These are phyloP conservation scores for Mycena alexandri DNA, from an alignment of 768 basidiomycete species.

Conservation along the genomic window DNA sequence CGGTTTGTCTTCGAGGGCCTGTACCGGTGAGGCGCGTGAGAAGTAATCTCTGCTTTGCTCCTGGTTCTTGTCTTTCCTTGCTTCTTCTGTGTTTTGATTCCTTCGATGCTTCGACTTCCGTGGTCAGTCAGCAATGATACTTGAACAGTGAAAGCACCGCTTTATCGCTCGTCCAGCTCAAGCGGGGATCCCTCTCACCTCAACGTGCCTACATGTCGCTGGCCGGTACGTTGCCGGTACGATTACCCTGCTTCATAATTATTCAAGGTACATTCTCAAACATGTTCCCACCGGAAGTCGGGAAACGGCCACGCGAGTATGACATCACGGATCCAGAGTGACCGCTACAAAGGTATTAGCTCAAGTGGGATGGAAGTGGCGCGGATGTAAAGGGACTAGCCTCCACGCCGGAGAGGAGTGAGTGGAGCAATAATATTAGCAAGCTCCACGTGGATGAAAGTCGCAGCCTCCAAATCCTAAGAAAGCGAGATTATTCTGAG, in stretches of 20 bases:
- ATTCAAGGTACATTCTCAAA: not conserved
- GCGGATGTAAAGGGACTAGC: too few species aligned
- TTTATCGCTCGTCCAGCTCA: not conserved
- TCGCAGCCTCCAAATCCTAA: too few species aligned
- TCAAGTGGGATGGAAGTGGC: too few species aligned
- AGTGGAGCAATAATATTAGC: too few species aligned
- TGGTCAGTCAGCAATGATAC: constrained; percentile 13
- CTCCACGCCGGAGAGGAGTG: too few species aligned
- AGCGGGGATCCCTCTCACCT: not conserved
- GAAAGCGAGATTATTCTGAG: too few species aligned
- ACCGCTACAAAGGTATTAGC: too few species aligned
- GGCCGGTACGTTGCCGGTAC: not conserved
- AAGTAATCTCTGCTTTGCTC: not conserved
- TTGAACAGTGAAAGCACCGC: constrained; percentile 12
- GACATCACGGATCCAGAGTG: constrained; percentile 9
- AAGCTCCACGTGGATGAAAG: too few species aligned
- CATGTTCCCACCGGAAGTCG: constrained; percentile 18
- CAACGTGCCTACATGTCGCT: not conserved
- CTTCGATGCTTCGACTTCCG: constrained; percentile 15
- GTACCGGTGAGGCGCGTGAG: constrained; percentile 30
- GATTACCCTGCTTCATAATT: not conserved
- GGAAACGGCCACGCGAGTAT: constrained; percentile 24
- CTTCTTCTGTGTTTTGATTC: constrained; percentile 19
- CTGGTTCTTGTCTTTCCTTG: not conserved
- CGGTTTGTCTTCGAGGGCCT: constrained; percentile 10